Evolutionary conservation across 2,329 filamentous ascomycete species (phyloP).

Genomic region (Calonectria hawksworthii): DNA sequence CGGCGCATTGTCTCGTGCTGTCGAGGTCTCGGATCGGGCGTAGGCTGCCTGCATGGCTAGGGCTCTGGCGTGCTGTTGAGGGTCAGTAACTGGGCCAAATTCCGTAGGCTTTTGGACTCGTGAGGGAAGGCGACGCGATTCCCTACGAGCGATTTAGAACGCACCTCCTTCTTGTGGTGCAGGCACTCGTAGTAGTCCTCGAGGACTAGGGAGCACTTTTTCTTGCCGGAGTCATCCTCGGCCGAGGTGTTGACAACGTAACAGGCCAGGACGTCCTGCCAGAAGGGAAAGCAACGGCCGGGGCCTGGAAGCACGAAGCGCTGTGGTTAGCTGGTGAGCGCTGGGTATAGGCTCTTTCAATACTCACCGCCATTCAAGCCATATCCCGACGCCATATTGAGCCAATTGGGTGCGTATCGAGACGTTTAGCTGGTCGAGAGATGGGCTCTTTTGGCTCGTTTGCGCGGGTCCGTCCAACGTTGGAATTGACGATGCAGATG

Average conservation of each 20-base stretch:
- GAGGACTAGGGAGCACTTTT: slow-evolving; percentile 86
- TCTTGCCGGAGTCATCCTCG: slow-evolving; percentile 84
- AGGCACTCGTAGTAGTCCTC: slow-evolving; percentile 99
- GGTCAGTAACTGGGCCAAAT: slow-evolving; percentile 29
- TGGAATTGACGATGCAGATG: slow-evolving; percentile 40
- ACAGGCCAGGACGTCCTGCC: slow-evolving; percentile 98
- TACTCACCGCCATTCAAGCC: slow-evolving; percentile 83
- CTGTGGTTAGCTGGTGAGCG: slow-evolving; percentile 40
- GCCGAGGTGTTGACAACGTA: slow-evolving; percentile 93
- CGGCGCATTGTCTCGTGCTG: slow-evolving; percentile 84
- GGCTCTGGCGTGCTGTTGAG: slow-evolving; percentile 79
- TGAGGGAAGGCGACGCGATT: background rate
- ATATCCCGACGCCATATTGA: slow-evolving; percentile 83
- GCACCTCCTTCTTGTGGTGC: slow-evolving; percentile 98
- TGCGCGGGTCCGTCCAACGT: slow-evolving; percentile 41
- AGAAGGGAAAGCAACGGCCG: slow-evolving; percentile 96
- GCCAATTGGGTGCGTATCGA: slow-evolving; percentile 49
- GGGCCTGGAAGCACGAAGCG: slow-evolving; percentile 60
- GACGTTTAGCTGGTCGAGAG: slow-evolving; percentile 41
- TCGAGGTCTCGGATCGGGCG: slow-evolving; percentile 81
- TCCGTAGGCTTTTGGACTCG: background rate
- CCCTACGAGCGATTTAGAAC: slow-evolving; percentile 45
- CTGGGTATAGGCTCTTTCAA: background rate
- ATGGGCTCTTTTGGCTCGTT: slow-evolving; percentile 35
- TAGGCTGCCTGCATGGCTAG: slow-evolving; percentile 86